These are phyloP conservation scores for Dacryopinax primogenitus DNA, from an alignment of 768 basidiomycete species.

Conservation along the genomic window DNA sequence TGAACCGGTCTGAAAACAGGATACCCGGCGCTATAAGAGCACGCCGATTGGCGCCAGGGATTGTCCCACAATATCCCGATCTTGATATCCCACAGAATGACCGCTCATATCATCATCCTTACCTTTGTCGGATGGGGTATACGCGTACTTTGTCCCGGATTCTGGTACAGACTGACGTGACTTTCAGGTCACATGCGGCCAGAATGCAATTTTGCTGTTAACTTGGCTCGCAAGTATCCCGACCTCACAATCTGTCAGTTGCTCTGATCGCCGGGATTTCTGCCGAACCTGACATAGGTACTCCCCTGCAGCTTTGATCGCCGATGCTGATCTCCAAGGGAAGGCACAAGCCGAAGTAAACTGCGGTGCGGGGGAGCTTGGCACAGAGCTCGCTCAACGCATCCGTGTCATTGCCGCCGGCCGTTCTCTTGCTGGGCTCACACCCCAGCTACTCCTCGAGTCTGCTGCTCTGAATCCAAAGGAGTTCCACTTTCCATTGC, in stretches of 20 bases:
- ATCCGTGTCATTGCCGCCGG: conserved; percentile 2
- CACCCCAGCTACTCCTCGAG: neutral
- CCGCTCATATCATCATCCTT: neutral
- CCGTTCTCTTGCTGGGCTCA: neutral
- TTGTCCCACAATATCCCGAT: neutral
- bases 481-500: neutral
- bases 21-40: neutral
- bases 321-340: neutral
- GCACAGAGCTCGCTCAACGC: neutral
- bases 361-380: neutral
- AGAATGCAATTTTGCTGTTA: neutral
- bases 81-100: neutral
- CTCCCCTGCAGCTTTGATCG: neutral
- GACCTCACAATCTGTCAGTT: neutral
- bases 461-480: neutral
- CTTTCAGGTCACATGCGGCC: neutral
- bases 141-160: neutral
- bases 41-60: neutral
- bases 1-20: neutral
- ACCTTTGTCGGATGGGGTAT: neutral
- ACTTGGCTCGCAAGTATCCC: neutral
- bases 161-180: neutral
- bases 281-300: neutral
- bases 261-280: neutral
- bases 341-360: neutral